phyloP scores from a whole-genome alignment of 2,329 filamentous ascomycete species.

The Pseudofabraea citricarpa region DNA sequence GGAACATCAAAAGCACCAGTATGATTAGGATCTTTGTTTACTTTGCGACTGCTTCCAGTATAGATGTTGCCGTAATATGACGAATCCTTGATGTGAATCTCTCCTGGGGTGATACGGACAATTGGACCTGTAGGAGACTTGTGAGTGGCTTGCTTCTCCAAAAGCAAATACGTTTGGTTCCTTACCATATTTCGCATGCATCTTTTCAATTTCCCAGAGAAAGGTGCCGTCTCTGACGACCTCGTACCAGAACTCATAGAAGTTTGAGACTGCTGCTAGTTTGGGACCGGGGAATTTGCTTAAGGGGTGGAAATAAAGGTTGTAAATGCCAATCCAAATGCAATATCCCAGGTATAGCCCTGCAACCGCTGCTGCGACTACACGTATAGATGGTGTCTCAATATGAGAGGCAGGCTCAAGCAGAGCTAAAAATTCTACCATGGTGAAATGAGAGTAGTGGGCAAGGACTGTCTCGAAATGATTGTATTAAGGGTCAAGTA shows the following conservation, averaged over 20 bases:
- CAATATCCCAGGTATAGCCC: too few species aligned
- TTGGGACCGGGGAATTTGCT: slow-evolving; percentile 23
- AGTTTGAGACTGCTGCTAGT: slow-evolving; percentile 17
- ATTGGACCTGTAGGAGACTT: not conserved
- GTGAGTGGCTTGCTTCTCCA: not conserved
- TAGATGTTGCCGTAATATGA: not conserved
- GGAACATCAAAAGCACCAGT: not conserved
- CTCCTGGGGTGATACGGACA: not conserved
- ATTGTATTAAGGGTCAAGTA: too few species aligned
- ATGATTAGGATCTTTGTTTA: not conserved
- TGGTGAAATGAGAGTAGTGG: too few species aligned
- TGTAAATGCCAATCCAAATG: slow-evolving; percentile 4
- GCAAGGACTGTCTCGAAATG: too few species aligned
- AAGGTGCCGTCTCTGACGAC: not conserved
- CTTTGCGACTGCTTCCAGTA: not conserved
- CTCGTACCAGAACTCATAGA: not conserved
- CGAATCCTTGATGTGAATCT: not conserved
- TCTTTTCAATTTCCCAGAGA: not conserved
- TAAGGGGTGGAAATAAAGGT: slow-evolving; percentile 26
- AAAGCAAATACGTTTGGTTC: not conserved
- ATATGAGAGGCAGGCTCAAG: too few species aligned
- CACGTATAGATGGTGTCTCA: too few species aligned
- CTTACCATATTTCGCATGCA: not conserved
- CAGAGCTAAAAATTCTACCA: too few species aligned
- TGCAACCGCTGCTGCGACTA: too few species aligned